Base-by-base conservation (phyloP, 176 grass and related monocot species). In the Ensete ventricosum region DNA sequence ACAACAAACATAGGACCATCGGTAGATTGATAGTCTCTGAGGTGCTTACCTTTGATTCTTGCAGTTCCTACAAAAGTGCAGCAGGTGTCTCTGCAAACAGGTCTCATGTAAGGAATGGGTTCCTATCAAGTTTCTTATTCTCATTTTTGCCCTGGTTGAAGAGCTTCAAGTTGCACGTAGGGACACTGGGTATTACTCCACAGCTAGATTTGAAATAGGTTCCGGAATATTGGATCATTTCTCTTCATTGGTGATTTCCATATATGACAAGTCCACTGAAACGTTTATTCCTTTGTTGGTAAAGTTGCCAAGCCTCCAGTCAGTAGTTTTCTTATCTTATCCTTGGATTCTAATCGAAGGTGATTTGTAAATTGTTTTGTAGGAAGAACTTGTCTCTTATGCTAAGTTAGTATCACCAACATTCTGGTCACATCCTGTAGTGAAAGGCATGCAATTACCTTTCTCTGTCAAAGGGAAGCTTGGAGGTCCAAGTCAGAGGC, bases 381-480 rank as follows among this genome's bases (percentile, higher is more conserved):
- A 97, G 93, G 87, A 88, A 77, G 77, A 92, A 62, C 79, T 92
- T 54, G 29, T 83, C 76, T 9, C 50, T 54, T 92, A 90, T 76
- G 66, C 89, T 55, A 84, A 88, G 69, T 74, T 76, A 50, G 84
- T 82, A 80, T 86, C 79, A 82, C 83, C 71, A 66, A 12, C 88
- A 87, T 88, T 97, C 74, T 90, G 89, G 90, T 87, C 83, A 77
- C 77, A 29, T 75, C 73, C 73, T 85, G 71, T 24, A 14, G 6
- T 72, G 22, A 81, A 85, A 2, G 67, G 79, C 69, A 82, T 74
- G 55, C 76, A 88, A 63, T 90, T 97, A 82, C 93, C 93, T 0
- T 76, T 58, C 76, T 92, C 93, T 85, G 72, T 97, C 65, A 97
- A 88, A 83, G 93, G 93, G 81, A 92, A 88, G 77, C 89, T 97